Evolutionary conservation across 129 eudicot genomes (phyloP).

Genomic region (Escallonia rubra): DNA sequence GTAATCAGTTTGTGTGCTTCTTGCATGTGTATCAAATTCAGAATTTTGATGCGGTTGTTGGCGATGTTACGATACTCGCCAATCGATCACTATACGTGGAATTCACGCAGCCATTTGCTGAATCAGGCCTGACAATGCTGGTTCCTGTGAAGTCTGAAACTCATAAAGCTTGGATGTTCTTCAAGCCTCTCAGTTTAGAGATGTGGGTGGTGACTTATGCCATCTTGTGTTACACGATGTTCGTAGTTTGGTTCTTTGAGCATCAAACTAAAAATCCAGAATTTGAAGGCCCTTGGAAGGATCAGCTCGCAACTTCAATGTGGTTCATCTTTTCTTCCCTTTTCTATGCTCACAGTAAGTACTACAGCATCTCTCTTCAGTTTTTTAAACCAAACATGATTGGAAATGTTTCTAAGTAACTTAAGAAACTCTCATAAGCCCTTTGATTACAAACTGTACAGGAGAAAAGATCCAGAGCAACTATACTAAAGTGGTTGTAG

Average conservation of each 20-base stretch:
- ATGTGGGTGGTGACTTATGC: slow-evolving; percentile 50
- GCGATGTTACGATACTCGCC: too few species aligned
- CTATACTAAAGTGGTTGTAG: slow-evolving; percentile 37
- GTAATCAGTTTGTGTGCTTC: too few species aligned
- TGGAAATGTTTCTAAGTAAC: neutral
- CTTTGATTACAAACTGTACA: slow-evolving; percentile 6
- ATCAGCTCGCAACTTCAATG: slow-evolving; percentile 53
- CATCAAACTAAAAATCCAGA: slow-evolving; percentile 40
- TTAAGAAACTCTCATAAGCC: too few species aligned
- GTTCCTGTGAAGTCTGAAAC: slow-evolving; percentile 32
- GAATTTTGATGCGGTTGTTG: too few species aligned
- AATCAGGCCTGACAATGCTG: slow-evolving; percentile 57
- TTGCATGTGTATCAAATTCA: too few species aligned
- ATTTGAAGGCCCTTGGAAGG: slow-evolving; percentile 42
- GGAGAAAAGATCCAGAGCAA: slow-evolving; percentile 48
- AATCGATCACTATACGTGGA: too few species aligned
- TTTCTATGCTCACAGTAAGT: slow-evolving; percentile 59
- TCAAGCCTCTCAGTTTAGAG: neutral
- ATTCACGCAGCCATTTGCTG: slow-evolving; percentile 43
- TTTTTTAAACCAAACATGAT: neutral
- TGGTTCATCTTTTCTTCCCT: slow-evolving; percentile 65
- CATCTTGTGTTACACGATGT: slow-evolving; percentile 52
- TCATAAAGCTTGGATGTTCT: slow-evolving; percentile 19
- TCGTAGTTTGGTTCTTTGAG: slow-evolving; percentile 55
- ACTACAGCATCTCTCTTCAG: neutral